These are phyloP conservation scores for Brassica cretica DNA, from an alignment of 345 rosid species.

Conservation along the genomic window DNA sequence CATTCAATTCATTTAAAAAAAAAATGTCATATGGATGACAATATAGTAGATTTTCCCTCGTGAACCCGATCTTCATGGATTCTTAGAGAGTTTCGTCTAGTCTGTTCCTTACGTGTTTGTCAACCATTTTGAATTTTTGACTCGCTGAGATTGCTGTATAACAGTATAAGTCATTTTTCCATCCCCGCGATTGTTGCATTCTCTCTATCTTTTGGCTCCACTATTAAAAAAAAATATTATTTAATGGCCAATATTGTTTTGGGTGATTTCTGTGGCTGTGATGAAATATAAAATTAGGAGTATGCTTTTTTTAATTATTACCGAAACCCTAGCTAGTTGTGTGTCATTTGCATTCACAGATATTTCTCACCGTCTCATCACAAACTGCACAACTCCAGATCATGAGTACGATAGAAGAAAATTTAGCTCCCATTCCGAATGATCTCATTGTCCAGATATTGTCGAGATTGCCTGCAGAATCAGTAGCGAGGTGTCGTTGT, in stretches of 20 bases:
- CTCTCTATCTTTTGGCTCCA: too few species aligned
- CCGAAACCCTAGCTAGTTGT: background rate
- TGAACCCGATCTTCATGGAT: too few species aligned
- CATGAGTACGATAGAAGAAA: background rate
- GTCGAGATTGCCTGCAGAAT: background rate
- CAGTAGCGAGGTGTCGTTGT: background rate
- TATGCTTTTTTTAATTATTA: background rate
- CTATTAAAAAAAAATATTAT: background rate
- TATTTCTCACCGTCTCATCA: background rate
- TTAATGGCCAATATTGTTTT: background rate
- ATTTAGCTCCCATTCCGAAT: background rate
- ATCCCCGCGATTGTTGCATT: too few species aligned
- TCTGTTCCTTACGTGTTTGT: too few species aligned
- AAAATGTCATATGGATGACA: too few species aligned
- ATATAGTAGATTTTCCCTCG: too few species aligned
- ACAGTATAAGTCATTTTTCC: too few species aligned
- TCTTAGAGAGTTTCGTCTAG: too few species aligned
- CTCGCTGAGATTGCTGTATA: too few species aligned
- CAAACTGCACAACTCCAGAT: background rate
- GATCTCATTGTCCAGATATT: constrained; percentile 5
- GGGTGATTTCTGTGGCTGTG: background rate
- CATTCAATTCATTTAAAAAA: too few species aligned
- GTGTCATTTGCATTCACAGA: background rate
- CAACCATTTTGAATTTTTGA: too few species aligned
- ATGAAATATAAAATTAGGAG: background rate